phyloP scores from a whole-genome alignment of 345 rosid species.

The Eucalyptus guilfoylei region DNA sequence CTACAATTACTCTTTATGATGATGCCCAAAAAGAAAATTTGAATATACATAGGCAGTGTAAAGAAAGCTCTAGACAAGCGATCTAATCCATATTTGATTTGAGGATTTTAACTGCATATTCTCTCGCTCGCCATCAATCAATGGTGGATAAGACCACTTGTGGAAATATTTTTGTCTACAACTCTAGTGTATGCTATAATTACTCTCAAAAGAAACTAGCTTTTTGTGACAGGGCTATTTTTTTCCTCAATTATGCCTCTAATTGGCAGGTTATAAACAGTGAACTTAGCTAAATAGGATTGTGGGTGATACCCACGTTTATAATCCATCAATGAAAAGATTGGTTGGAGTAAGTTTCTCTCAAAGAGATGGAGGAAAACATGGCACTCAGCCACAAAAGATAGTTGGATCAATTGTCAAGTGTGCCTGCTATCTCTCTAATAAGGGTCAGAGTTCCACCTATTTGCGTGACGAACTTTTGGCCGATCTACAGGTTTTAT shows the following conservation, averaged over 20 bases:
- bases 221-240: neutral
- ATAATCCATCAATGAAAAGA: neutral
- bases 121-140: fast-evolving
- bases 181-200: neutral
- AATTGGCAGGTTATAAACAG: neutral
- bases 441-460: neutral
- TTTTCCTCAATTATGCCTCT: fast-evolving
- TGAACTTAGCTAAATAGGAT: fast-evolving
- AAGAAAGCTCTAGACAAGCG: neutral
- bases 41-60: neutral
- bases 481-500: neutral
- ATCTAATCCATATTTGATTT: neutral
- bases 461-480: neutral
- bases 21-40: neutral
- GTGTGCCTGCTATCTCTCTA: neutral
- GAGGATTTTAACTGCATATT: neutral
- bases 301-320: neutral
- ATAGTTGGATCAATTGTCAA: neutral
- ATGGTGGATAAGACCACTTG: neutral
- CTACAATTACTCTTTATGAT: neutral
- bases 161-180: neutral
- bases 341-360: neutral
- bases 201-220: fast-evolving
- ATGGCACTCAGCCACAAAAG: neutral
- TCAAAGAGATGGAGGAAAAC: neutral